Percentiles rank a stretch among this genome's conserved stretches.
These are phyloP conservation scores for Aquilaria agallochum DNA, from an alignment of 441 rosid species.

Conservation along the genomic window DNA sequence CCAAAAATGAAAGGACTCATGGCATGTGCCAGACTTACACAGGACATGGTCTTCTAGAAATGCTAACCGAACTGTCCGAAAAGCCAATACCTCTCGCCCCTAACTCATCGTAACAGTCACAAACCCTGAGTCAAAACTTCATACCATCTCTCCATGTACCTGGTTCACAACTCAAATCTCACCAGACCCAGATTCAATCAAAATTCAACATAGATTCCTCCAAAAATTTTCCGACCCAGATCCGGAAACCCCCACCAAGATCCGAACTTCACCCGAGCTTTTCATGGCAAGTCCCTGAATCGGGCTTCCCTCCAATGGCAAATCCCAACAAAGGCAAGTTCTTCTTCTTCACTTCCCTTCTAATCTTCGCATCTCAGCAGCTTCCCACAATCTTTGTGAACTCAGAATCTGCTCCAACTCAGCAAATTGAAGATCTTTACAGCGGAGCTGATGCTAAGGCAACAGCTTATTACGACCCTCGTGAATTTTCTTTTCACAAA, in stretches of 20 bases:
- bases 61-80: no score
- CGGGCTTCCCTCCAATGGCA: slow-evolving; percentile 43
- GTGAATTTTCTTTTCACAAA: slow-evolving; percentile 43
- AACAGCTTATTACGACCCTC: slow-evolving; percentile 24
- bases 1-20: no score
- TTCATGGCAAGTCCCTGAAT: slow-evolving; percentile 37
- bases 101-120: no score
- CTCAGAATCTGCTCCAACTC: slow-evolving; percentile 27
- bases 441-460: slow-evolving; percentile 18
- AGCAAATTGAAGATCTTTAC: slow-evolving; percentile 22
- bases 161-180: slow-evolving; percentile 5
- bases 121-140: no score
- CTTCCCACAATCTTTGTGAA: slow-evolving; percentile 15
- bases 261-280: slow-evolving; percentile 21
- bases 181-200: slow-evolving; percentile 18
- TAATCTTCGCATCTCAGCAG: slow-evolving; percentile 28
- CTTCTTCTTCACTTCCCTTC: slow-evolving; percentile 34
- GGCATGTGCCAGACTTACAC: no score
- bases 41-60: no score
- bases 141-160: neutral
- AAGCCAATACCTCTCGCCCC: no score
- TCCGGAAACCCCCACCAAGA: slow-evolving; percentile 23
- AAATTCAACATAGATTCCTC: slow-evolving; percentile 45
- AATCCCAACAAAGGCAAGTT: slow-evolving; percentile 52
- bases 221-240: slow-evolving; percentile 30